Evolutionary conservation across 2,329 filamentous ascomycete genomes (phyloP).

Genomic region (Rhynchosporium secalis): DNA sequence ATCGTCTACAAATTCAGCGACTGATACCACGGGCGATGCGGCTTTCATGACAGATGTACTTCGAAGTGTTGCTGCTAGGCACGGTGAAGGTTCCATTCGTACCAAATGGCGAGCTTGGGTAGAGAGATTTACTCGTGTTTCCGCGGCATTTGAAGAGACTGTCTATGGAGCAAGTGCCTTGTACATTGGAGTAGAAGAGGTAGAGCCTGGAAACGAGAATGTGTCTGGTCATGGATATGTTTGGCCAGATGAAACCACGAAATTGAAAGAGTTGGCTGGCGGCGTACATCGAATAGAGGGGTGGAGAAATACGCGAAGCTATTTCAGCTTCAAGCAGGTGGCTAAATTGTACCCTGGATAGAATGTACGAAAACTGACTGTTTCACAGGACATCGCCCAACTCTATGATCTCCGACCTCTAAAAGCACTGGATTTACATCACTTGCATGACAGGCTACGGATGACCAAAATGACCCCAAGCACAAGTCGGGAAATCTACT

Average conservation of each 20-base stretch:
- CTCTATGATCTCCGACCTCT: conserved; percentile 66
- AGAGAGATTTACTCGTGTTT: conserved; percentile 87
- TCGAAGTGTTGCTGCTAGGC: conserved; percentile 78
- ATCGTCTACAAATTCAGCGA: conserved; percentile 35
- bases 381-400: conserved; percentile 60
- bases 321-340: conserved; percentile 92
- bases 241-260: conserved; percentile 81
- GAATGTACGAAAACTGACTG: conserved; percentile 32
- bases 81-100: conserved; percentile 86
- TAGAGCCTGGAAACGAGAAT: conserved; percentile 56
- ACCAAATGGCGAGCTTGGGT: conserved; percentile 95
- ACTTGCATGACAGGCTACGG: conserved; percentile 88
- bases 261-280: conserved; percentile 82
- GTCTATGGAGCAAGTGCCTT: conserved; percentile 93
- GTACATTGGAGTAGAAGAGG: conserved; percentile 77
- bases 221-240: conserved; percentile 89
- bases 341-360: conserved; percentile 32
- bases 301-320: conserved; percentile 93
- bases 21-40: conserved; percentile 72
- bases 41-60: conserved; percentile 87
- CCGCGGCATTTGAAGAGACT: conserved; percentile 90
- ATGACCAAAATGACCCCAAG: conserved; percentile 74
- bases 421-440: conserved; percentile 81
- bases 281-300: conserved; percentile 94
- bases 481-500: conserved; percentile 81